A percentile compares a stretch with the other conserved stretches of the same genome.
Evolutionary conservation across 768 basidiomycete genomes (phyloP).

Genomic region (Hemileccinum impolitum): DNA sequence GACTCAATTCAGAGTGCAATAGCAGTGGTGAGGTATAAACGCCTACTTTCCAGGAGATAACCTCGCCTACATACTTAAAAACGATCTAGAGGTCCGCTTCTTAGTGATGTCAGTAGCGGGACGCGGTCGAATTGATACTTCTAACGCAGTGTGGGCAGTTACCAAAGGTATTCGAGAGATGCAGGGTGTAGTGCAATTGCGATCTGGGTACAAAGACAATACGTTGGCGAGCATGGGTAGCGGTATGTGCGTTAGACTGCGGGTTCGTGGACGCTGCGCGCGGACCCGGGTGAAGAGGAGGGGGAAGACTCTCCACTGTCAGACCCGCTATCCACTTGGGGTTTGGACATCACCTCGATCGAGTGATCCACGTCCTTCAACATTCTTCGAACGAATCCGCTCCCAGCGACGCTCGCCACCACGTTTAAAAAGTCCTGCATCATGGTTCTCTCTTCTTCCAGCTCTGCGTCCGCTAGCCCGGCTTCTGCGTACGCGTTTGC

Average conservation of each 20-base stretch:
- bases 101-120: too few relatives aligned
- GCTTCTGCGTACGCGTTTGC: constrained; percentile 23
- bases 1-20: too few relatives aligned
- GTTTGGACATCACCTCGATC: constrained; percentile 14
- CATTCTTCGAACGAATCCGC: constrained; percentile 26
- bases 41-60: too few relatives aligned
- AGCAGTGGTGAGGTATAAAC: too few relatives aligned
- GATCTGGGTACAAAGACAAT: too few relatives aligned
- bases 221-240: background rate
- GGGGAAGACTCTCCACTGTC: background rate
- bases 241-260: background rate
- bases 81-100: too few relatives aligned
- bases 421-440: constrained; percentile 26
- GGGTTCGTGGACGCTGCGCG: background rate
- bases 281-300: constrained; percentile 4
- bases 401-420: constrained; percentile 25
- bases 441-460: constrained; percentile 18
- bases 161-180: background rate
- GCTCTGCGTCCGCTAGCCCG: constrained; percentile 26
- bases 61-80: too few relatives aligned
- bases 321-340: background rate
- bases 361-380: constrained; percentile 16
- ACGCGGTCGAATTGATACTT: background rate
- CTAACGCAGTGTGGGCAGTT: background rate
- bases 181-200: too few relatives aligned